Conservation (phyloP, 2,329 filamentous ascomycete genomes). For the Penicillium sp. region DNA sequence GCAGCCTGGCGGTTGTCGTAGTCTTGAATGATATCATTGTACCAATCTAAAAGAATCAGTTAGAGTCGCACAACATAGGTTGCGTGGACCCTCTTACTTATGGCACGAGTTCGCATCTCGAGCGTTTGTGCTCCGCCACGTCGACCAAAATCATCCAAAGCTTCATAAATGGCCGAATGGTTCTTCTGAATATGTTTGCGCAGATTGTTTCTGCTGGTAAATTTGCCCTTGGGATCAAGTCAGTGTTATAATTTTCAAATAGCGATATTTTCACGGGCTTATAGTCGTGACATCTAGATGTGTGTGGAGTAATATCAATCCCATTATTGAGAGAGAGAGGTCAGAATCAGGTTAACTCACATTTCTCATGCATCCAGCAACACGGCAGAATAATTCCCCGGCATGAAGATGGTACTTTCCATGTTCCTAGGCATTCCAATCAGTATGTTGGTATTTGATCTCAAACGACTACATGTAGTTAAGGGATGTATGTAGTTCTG, state of each 20-base stretch:
- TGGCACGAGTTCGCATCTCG: neutral
- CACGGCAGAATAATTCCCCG: neutral
- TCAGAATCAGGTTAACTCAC: neutral
- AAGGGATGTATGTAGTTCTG: neutral
- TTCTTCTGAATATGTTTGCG: neutral
- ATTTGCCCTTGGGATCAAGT: neutral
- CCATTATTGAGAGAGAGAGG: neutral
- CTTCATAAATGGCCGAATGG: neutral
- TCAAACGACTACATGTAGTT: neutral
- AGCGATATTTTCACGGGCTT: neutral
- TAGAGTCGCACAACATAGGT: neutral
- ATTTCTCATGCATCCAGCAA: neutral
- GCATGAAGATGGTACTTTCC: neutral
- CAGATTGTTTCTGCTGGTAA: neutral
- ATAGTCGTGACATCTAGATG: neutral
- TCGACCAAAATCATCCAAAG: neutral
- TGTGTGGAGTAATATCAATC: neutral
- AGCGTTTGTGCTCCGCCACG: neutral
- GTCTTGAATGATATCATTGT: neutral
- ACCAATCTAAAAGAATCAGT: neutral
- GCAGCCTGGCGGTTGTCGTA: neutral
- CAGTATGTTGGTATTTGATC: neutral
- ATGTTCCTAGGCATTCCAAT: neutral
- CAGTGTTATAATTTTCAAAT: neutral
- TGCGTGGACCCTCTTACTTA: too few relatives aligned